These are phyloP conservation scores for Parsonsia alboflavescens DNA, from an alignment of 257 asterid genomes.

Conservation along the genomic window DNA sequence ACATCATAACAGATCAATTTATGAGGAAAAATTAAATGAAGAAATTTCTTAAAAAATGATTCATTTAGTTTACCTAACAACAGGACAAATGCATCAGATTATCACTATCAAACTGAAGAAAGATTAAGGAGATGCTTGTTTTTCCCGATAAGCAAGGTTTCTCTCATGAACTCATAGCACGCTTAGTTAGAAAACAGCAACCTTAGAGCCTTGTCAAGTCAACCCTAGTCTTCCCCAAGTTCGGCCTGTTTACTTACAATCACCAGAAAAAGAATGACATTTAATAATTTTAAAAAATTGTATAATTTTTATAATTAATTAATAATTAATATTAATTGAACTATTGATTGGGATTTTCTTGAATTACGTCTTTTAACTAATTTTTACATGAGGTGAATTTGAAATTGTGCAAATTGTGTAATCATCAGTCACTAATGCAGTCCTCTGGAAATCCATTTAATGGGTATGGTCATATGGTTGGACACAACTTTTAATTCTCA, in stretches of 20 bases:
- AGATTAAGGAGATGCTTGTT: neutral
- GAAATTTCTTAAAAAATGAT: neutral
- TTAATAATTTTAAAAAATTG: neutral
- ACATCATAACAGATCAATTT: neutral
- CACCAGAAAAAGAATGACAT: neutral
- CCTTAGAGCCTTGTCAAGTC: neutral
- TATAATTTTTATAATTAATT: neutral
- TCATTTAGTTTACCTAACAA: neutral
- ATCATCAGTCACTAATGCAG: too few species aligned
- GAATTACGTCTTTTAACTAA: too few species aligned
- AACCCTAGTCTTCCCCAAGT: neutral
- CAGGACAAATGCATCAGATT: neutral
- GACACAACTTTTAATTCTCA: neutral
- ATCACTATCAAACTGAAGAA: neutral
- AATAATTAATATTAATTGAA: too few species aligned
- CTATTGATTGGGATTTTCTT: too few species aligned
- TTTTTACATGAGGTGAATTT: too few species aligned
- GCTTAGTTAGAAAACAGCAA: neutral
- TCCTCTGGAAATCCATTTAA: neutral
- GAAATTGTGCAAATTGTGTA: too few species aligned
- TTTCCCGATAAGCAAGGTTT: neutral
- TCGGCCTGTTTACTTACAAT: neutral
- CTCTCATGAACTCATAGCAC: neutral
- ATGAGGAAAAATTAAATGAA: neutral
- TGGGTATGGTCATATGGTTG: neutral